Evolutionary conservation across 495 filamentous ascomycete genomes (phyloP), one percentile per base, ranked within the genome.

Genomic region (Penicillium simplicissimum): DNA sequence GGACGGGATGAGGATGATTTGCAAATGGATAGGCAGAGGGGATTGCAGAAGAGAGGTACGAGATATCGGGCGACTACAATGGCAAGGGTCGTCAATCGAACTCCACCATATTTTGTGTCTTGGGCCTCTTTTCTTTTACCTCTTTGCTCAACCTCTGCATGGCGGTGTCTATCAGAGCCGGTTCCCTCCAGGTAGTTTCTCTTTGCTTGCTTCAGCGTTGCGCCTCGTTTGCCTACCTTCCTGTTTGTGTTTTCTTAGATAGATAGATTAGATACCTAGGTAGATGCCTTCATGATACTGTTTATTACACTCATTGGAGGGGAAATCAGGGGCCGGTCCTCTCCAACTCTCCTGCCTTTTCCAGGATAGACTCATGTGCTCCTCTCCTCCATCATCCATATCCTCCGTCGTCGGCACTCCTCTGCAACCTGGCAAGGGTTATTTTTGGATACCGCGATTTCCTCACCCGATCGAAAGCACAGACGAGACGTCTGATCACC

Each of bases 261-360:
- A 71, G 63, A 66, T 69, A 69, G 64, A 69, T 64, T 69, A 69
- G 67, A 71, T 69, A 71, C 60, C 37, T 62, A 58, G 60, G 60
- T 54, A 62, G 60, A 53, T 53, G 14, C 51, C 51, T 19, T 15
- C 25, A 33, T 53, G 51, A 53, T 34, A 49, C 23, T 49, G 31
- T 49, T 10, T 23, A 8, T n/a, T 4, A 25, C 5, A 31, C 11
- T 8, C 7, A 49, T 23, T 49, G 45, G 45, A 13, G 45, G 45
- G 45, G 45, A 36, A 14, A 31, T 25, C 1, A 25, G 36, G 17
- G 51, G 17, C 51, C 23, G 23, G 42, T 23, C 19, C 14, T 53
- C 3, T 19, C 51, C 31, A 36, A 31, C 28, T 36, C 51, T 53
- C 51, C 51, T 53, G 51, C 51, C 51, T 17, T 36, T 53, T 19